phyloP scores from a whole-genome alignment of 169 alveolate species.

The Plasmodium vivax region DNA sequence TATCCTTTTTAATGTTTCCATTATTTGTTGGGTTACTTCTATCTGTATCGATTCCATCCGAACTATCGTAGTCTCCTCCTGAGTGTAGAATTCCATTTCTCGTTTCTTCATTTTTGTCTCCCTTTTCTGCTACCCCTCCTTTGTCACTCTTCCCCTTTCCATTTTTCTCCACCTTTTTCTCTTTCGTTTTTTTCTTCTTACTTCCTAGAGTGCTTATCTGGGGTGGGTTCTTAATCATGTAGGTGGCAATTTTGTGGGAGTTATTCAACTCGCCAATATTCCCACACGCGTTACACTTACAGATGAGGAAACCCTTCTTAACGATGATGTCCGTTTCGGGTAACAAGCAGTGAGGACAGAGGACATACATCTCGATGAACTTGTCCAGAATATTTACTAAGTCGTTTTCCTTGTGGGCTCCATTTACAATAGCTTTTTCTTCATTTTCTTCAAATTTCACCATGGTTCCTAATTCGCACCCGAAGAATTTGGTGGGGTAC shows the following conservation, averaged over 20 bases:
- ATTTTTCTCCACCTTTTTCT: constrained; percentile 75
- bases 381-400: constrained; percentile 95
- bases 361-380: constrained; percentile 97
- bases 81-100: constrained; percentile 76
- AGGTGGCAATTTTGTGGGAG: constrained; percentile 96
- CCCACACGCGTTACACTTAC: constrained; percentile 99
- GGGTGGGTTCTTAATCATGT: constrained; percentile 97
- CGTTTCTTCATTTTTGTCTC: constrained; percentile 65
- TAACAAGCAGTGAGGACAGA: constrained; percentile 97
- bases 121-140: constrained; percentile 24
- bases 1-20: constrained; percentile 61
- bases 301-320: constrained; percentile 89
- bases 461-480: constrained; percentile 96
- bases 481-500: constrained; percentile 95
- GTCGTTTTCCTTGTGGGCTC: constrained; percentile 93
- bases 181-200: constrained; percentile 73
- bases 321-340: constrained; percentile 97
- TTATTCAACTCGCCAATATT: constrained; percentile 93
- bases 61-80: constrained; percentile 59
- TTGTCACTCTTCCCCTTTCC: constrained; percentile 66
- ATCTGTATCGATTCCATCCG: constrained; percentile 49
- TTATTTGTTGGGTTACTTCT: constrained; percentile 29
- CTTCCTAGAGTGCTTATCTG: constrained; percentile 75
- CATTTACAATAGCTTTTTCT: constrained; percentile 96
- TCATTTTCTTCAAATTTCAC: constrained; percentile 94